phyloP scores from a whole-genome alignment of 768 basidiomycete species.

The Leccinum broughii region DNA sequence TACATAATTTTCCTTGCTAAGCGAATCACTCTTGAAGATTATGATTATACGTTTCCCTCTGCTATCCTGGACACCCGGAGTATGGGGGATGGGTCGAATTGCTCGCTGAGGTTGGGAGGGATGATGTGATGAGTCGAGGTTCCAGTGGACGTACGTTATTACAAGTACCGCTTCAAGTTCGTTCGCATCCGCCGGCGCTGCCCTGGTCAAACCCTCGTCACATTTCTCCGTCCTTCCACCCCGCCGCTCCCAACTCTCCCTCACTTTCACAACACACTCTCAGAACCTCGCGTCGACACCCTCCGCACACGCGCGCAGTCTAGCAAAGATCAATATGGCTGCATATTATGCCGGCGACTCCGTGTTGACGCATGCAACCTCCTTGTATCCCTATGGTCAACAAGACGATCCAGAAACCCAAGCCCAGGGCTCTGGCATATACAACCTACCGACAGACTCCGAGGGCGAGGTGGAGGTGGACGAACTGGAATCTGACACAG shows the following conservation, averaged over 20 bases:
- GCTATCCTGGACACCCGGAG: not conserved
- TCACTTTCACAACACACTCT: slow-evolving; percentile 2
- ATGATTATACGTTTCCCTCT: not conserved
- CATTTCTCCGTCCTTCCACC: slow-evolving; percentile 9
- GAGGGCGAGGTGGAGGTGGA: slow-evolving; percentile 36
- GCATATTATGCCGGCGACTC: slow-evolving; percentile 33
- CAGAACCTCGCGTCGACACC: slow-evolving; percentile 8
- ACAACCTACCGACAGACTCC: slow-evolving; percentile 36
- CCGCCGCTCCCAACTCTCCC: slow-evolving; percentile 2
- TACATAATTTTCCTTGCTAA: no score
- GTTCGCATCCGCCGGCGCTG: slow-evolving; percentile 30
- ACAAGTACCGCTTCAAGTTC: slow-evolving; percentile 11
- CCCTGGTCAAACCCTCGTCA: slow-evolving; percentile 21
- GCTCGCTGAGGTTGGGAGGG: not conserved
- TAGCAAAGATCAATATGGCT: slow-evolving; percentile 27
- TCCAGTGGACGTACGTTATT: slow-evolving; percentile 16
- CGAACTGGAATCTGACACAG: slow-evolving; percentile 36
- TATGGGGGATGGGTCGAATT: not conserved
- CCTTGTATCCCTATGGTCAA: slow-evolving; percentile 33
- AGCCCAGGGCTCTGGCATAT: slow-evolving; percentile 28
- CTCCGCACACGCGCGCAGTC: slow-evolving; percentile 4
- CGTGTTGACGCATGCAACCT: slow-evolving; percentile 33
- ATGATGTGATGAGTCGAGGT: slow-evolving; percentile 13
- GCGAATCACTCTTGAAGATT: no score
- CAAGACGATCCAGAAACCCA: slow-evolving; percentile 27